Conservation (phyloP, 495 filamentous ascomycete species). For the Aspergillus avenaceus region DNA sequence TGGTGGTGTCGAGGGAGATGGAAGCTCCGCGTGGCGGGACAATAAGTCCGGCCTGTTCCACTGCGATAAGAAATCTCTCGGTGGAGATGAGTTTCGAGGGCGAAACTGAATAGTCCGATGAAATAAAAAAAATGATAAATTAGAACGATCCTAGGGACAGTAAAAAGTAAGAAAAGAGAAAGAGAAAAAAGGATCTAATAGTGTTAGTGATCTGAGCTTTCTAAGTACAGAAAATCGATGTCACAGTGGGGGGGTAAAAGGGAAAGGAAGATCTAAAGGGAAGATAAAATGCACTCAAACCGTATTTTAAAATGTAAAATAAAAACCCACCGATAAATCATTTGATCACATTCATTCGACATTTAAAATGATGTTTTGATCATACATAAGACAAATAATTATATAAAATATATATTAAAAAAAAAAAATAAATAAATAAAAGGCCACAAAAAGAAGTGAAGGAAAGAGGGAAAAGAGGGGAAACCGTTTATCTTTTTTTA, state of each 20-base stretch:
- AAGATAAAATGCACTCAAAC: no score
- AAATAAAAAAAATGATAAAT: background rate
- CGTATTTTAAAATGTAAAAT: background rate
- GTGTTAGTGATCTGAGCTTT: constrained; percentile 16
- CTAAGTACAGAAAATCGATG: constrained; percentile 31
- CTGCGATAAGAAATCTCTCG: background rate
- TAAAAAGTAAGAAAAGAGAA: background rate
- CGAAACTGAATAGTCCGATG: background rate
- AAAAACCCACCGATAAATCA: constrained; percentile 9
- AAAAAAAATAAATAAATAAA: no score
- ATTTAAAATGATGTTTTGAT: no score
- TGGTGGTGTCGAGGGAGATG: background rate
- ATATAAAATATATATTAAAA: no score
- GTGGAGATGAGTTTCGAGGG: background rate
- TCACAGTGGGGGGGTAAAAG: constrained; percentile 16
- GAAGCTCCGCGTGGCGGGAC: constrained; percentile 12
- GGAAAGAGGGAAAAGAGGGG: no score
- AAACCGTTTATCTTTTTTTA: no score
- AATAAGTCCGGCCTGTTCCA: background rate
- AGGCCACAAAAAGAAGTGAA: no score
- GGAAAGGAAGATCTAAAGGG: constrained; percentile 3
- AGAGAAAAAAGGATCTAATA: background rate
- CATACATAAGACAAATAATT: no score
- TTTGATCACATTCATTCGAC: no score
- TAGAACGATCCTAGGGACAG: background rate